phyloP scores from a whole-genome alignment of 2,329 filamentous ascomycete species.

The Penicillium freii region DNA sequence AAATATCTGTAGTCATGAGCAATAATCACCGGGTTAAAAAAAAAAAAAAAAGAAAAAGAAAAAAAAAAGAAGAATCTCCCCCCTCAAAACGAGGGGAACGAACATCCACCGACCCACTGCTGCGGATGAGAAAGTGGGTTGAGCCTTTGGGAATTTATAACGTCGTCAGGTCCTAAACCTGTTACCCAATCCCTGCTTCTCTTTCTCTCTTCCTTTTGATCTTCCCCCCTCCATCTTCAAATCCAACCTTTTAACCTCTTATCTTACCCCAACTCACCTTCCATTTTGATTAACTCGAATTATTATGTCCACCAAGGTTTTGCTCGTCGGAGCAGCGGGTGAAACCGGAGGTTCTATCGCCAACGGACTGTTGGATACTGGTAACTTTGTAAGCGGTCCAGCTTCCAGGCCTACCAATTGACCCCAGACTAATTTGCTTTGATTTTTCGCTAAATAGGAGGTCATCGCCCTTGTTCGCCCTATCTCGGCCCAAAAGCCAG shows the following conservation, averaged over 20 bases:
- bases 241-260: not conserved
- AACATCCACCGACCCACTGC: conserved; percentile 37
- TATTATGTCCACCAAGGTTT: conserved; percentile 38
- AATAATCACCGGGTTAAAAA: not conserved
- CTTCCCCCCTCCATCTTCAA: conserved; percentile 2
- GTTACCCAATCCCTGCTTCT: conserved; percentile 16
- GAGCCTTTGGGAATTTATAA: conserved; percentile 36
- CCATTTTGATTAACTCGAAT: not conserved
- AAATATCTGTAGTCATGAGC: not conserved
- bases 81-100: conserved; percentile 18
- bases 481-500: conserved; percentile 49
- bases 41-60: not conserved
- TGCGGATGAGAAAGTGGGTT: conserved; percentile 33
- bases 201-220: conserved; percentile 8
- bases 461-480: conserved; percentile 50
- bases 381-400: conserved; percentile 19
- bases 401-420: not conserved
- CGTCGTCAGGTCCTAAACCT: conserved; percentile 30
- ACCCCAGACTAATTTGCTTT: not conserved
- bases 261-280: not conserved
- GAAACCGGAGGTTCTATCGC: conserved; percentile 43
- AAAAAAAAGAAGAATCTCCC: not conserved
- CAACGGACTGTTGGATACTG: conserved; percentile 37
- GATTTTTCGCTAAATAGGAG: conserved; percentile 35
- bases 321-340: conserved; percentile 41